A percentile compares a stretch with the other conserved stretches of the same genome.
Evolutionary conservation across 108 stramenopile species (phyloP).

Genomic region (Nannochloropsis granulata): DNA sequence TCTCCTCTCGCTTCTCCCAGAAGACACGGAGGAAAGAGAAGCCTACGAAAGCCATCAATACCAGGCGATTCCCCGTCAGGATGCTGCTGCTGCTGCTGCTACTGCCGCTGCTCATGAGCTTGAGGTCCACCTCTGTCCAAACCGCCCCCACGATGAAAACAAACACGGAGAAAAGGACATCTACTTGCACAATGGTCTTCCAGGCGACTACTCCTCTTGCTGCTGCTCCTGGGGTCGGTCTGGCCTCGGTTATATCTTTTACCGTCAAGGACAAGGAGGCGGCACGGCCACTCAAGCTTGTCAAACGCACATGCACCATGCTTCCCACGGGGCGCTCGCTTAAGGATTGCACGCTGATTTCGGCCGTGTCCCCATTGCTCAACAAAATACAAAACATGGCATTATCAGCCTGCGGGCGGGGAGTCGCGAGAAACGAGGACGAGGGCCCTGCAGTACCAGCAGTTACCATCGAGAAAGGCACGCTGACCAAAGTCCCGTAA

Average conservation of each 20-base stretch:
- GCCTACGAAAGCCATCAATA: background rate
- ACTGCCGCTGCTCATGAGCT: background rate
- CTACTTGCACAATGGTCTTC: background rate
- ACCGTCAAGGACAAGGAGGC: background rate
- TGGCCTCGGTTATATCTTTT: background rate
- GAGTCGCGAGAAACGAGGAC: background rate
- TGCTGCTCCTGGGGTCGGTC: too few relatives aligned
- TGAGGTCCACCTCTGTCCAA: background rate
- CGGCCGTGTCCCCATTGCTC: background rate
- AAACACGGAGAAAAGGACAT: background rate
- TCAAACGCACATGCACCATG: background rate
- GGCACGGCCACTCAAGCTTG: background rate
- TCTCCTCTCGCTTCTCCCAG: background rate
- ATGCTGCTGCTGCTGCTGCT: too few relatives aligned
- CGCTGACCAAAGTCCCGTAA: background rate
- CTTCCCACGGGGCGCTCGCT: background rate
- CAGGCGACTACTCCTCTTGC: background rate
- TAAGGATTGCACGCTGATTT: background rate
- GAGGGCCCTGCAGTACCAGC: background rate
- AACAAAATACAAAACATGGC: background rate
- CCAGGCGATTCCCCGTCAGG: background rate
- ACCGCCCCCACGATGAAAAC: background rate
- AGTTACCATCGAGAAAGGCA: background rate
- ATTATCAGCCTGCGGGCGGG: background rate
- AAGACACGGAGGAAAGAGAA: background rate